Evolutionary conservation across 495 filamentous ascomycete genomes (phyloP).

Genomic region (Aspergillus sclerotioniger): DNA sequence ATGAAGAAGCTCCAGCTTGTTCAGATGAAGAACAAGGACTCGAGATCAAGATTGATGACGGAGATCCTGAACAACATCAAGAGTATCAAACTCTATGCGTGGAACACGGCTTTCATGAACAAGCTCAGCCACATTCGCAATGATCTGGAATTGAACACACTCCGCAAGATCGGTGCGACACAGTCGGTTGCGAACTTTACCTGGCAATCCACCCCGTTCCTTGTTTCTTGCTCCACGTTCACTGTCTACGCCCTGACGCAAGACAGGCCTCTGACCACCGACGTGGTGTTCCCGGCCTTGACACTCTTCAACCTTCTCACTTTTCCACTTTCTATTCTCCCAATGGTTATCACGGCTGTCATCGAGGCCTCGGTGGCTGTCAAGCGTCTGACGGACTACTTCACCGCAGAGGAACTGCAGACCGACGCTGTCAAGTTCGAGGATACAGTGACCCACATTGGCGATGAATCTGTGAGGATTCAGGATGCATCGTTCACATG

Average conservation of each 20-base stretch:
- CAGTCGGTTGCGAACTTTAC: conserved; percentile 96
- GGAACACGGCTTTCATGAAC: conserved; percentile 95
- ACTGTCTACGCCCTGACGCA: conserved; percentile 86
- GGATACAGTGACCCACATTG: conserved; percentile 63
- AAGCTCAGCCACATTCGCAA: conserved; percentile 94
- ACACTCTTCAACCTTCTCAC: conserved; percentile 91
- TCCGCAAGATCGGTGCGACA: conserved; percentile 91
- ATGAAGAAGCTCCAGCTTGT: conserved; percentile 94
- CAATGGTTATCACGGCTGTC: conserved; percentile 96
- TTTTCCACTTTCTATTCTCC: conserved; percentile 90
- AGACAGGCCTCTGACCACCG: conserved; percentile 78
- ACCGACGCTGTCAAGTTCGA: conserved; percentile 71
- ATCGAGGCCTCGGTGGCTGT: conserved; percentile 96
- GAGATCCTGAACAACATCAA: conserved; percentile 99
- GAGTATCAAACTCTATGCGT: conserved; percentile 98
- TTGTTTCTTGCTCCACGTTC: conserved; percentile 97
- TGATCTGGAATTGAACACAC: conserved; percentile 90
- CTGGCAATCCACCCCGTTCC: conserved; percentile 98
- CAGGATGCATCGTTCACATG: conserved; percentile 90
- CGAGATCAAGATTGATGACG: conserved; percentile 87
- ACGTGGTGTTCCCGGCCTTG: conserved; percentile 93
- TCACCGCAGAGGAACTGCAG: conserved; percentile 89
- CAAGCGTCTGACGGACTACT: conserved; percentile 77
- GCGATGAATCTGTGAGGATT: conserved; percentile 82
- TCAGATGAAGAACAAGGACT: conserved; percentile 99